Evolutionary conservation across 352 stramenopile species (phyloP).

Genomic region (Phytopythium oedochilum): DNA sequence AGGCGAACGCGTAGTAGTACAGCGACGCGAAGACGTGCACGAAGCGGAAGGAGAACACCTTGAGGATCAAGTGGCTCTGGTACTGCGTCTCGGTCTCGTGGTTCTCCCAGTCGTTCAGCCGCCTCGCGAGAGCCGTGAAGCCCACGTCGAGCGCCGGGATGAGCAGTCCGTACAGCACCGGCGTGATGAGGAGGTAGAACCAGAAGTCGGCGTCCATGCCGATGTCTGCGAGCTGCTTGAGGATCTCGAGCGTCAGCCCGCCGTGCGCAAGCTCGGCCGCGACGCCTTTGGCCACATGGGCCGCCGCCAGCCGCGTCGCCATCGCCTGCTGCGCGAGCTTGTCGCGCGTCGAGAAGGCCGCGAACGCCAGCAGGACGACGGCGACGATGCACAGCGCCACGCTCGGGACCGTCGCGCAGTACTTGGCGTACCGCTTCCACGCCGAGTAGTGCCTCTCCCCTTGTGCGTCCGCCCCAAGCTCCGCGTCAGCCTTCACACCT

Average conservation of each 20-base stretch:
- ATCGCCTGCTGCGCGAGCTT: slow-evolving; percentile 55
- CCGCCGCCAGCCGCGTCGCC: slow-evolving; percentile 31
- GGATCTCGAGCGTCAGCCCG: slow-evolving; percentile 52
- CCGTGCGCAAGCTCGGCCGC: slow-evolving; percentile 26
- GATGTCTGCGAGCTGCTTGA: slow-evolving; percentile 43
- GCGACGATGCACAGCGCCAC: slow-evolving; percentile 52
- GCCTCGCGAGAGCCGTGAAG: slow-evolving; percentile 85
- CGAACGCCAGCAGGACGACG: slow-evolving; percentile 53
- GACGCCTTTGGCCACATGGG: slow-evolving; percentile 47
- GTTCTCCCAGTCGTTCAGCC: slow-evolving; percentile 94
- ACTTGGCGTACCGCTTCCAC: slow-evolving; percentile 79
- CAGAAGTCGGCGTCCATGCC: slow-evolving; percentile 78
- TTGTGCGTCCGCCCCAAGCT: neutral
- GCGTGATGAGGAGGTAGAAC: slow-evolving; percentile 83
- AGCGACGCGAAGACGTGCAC: slow-evolving; percentile 95
- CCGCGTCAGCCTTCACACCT: slow-evolving; percentile 4
- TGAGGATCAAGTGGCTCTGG: slow-evolving; percentile 94
- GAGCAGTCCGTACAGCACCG: slow-evolving; percentile 80
- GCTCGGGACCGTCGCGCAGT: slow-evolving; percentile 57
- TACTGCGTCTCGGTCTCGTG: slow-evolving; percentile 84
- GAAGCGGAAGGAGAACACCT: slow-evolving; percentile 98
- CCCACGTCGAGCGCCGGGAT: slow-evolving; percentile 72
- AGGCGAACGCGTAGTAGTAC: slow-evolving; percentile 95
- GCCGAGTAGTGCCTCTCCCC: slow-evolving; percentile 40
- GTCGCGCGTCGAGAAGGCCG: slow-evolving; percentile 78